phyloP scores from a whole-genome alignment of 805 yeast species.

The Hanseniaspora vineae region DNA sequence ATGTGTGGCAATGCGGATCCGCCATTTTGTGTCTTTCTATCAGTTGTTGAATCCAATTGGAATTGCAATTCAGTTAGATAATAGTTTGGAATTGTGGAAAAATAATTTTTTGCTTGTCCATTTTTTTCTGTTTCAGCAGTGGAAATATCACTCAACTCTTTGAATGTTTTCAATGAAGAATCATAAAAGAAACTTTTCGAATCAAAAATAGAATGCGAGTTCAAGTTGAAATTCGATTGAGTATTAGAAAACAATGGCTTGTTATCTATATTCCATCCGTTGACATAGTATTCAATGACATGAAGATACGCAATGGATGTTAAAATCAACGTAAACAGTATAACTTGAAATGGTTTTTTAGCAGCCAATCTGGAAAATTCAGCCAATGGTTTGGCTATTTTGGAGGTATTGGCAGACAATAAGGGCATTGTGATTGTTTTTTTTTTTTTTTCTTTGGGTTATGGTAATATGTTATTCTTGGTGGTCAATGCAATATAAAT shows the following conservation, averaged over 20 bases:
- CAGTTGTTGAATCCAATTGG: conserved; percentile 2
- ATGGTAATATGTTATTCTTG: no score
- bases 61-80: conserved; percentile 20
- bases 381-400: conserved; percentile 31
- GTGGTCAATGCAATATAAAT: no score
- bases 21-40: not conserved
- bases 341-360: conserved; percentile 74
- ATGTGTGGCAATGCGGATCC: conserved; percentile 10
- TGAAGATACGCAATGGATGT: conserved; percentile 76
- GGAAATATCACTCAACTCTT: not conserved
- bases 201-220: conserved; percentile 1
- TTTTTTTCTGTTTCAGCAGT: no score
- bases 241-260: not conserved
- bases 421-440: conserved; percentile 13
- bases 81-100: conserved; percentile 14
- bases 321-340: conserved; percentile 54
- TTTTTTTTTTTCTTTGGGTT: no score
- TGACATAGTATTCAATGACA: conserved; percentile 52
- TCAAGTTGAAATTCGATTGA: not conserved
- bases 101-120: no score
- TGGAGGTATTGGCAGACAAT: conserved; percentile 12
- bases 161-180: not conserved
- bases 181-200: conserved; percentile 9
- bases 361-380: conserved; percentile 45
- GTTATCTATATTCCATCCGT: conserved; percentile 24